phyloP scores from a whole-genome alignment of 805 yeast genomes.

The Wilhelminamyces savonicus region DNA sequence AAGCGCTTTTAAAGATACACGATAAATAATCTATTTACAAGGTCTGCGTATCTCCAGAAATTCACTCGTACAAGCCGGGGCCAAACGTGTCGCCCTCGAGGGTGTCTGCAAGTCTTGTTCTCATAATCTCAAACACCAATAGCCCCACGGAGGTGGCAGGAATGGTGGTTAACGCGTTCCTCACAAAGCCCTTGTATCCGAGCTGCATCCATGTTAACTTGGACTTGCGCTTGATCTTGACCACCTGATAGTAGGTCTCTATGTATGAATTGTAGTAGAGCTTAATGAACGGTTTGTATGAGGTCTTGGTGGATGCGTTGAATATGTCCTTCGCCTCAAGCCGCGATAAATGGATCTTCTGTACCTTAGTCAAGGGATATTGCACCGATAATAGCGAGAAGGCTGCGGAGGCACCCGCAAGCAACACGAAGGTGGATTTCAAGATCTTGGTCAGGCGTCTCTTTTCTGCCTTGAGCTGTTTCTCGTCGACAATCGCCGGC shows the following conservation, averaged over 20 bases:
- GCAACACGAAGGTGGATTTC: conserved; percentile 60
- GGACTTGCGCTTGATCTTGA: conserved; percentile 48
- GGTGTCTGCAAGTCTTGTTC: conserved; percentile 38
- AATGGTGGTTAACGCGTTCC: conserved; percentile 66
- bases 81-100: conserved; percentile 17
- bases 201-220: conserved; percentile 54
- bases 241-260: conserved; percentile 63
- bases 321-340: conserved; percentile 73
- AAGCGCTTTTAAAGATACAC: no score
- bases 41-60: no score
- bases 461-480: conserved; percentile 21
- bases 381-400: conserved; percentile 69
- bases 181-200: conserved; percentile 72
- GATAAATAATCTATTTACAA: no score
- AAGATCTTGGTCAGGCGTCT: conserved; percentile 43
- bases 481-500: conserved; percentile 10
- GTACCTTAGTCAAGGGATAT: conserved; percentile 76
- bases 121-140: conserved; percentile 74
- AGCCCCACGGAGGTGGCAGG: conserved; percentile 90
- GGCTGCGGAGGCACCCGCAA: conserved; percentile 89
- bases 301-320: conserved; percentile 27
- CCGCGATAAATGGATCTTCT: conserved; percentile 70
- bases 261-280: conserved; percentile 70
- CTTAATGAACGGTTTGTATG: conserved; percentile 28
- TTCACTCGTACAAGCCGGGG: no score